phyloP scores from a whole-genome alignment of 1,284 basidiomycete species.

The Leccinum solheimii region DNA sequence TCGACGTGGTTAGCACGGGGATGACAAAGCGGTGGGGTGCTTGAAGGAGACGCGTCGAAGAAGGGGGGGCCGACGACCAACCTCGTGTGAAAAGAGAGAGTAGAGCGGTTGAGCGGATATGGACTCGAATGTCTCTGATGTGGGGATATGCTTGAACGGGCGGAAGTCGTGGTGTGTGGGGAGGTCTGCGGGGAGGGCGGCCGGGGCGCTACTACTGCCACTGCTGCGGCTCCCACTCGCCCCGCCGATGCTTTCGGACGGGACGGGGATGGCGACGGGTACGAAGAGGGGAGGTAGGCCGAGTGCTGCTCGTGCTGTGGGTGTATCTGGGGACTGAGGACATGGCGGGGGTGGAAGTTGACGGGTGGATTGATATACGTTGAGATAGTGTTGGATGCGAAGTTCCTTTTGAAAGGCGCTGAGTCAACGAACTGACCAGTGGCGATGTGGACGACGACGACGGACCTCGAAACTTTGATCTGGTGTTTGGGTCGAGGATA shows the following conservation, averaged over 20 bases:
- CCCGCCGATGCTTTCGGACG: constrained; percentile 1
- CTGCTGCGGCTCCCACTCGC: background rate
- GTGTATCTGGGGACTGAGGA: constrained; percentile 37
- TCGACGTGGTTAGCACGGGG: constrained; percentile 11
- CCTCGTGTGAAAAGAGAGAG: constrained; percentile 39
- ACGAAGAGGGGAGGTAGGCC: constrained; percentile 41
- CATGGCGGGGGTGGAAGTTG: constrained; percentile 31
- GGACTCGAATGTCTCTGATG: constrained; percentile 28
- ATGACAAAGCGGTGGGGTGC: background rate
- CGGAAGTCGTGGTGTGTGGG: constrained; percentile 35
- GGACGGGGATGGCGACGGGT: constrained; percentile 28
- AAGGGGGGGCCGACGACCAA: constrained; percentile 19
- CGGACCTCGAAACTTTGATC: constrained; percentile 35
- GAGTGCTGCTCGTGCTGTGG: constrained; percentile 35
- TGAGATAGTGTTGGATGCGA: constrained; percentile 40
- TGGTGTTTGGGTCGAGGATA: constrained; percentile 8
- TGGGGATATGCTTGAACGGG: constrained; percentile 10
- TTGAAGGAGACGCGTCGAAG: background rate
- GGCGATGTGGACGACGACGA: background rate
- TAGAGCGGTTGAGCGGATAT: constrained; percentile 38
- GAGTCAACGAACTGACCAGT: background rate
- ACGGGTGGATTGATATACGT: constrained; percentile 35
- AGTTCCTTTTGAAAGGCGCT: constrained; percentile 35
- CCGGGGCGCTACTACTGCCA: constrained; percentile 1
- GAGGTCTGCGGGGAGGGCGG: constrained; percentile 19